phyloP scores from a whole-genome alignment of 2,329 filamentous ascomycete species.

The Pseudogymnoascus sp. region DNA sequence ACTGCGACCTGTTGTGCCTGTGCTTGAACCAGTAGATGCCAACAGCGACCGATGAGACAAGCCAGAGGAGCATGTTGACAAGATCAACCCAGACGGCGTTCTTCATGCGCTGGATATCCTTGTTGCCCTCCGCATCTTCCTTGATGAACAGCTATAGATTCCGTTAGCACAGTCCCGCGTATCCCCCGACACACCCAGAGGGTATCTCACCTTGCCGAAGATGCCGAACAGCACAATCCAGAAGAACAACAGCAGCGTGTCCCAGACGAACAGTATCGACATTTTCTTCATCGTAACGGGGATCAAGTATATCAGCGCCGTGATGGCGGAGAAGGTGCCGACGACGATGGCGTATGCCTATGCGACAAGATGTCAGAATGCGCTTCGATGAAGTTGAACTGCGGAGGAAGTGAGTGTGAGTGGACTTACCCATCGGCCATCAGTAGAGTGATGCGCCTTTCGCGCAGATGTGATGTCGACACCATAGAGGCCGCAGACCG shows the following conservation, averaged over 20 bases:
- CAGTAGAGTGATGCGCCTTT: conserved; percentile 42
- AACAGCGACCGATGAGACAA: conserved; percentile 51
- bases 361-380: conserved; percentile 9
- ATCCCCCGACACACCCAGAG: neutral
- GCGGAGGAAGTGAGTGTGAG: neutral
- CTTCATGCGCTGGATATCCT: conserved; percentile 68
- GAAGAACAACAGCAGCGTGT: conserved; percentile 64
- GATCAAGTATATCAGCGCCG: conserved; percentile 57
- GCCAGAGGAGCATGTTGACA: conserved; percentile 68
- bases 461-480: conserved; percentile 53
- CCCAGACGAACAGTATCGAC: conserved; percentile 57
- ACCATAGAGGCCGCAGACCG: conserved; percentile 73
- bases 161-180: neutral
- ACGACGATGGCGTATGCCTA: conserved; percentile 67
- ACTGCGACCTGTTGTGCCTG: conserved; percentile 45
- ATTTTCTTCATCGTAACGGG: conserved; percentile 49
- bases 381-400: neutral
- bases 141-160: conserved; percentile 58
- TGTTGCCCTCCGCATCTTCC: conserved; percentile 56
- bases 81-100: conserved; percentile 80
- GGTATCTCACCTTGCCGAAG: conserved; percentile 55
- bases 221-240: conserved; percentile 79
- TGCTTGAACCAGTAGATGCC: conserved; percentile 52
- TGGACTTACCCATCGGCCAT: conserved; percentile 62
- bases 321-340: conserved; percentile 57